These are phyloP conservation scores for Canariomyces notabilis DNA, from an alignment of 2,329 filamentous ascomycete species.

Conservation along the genomic window DNA sequence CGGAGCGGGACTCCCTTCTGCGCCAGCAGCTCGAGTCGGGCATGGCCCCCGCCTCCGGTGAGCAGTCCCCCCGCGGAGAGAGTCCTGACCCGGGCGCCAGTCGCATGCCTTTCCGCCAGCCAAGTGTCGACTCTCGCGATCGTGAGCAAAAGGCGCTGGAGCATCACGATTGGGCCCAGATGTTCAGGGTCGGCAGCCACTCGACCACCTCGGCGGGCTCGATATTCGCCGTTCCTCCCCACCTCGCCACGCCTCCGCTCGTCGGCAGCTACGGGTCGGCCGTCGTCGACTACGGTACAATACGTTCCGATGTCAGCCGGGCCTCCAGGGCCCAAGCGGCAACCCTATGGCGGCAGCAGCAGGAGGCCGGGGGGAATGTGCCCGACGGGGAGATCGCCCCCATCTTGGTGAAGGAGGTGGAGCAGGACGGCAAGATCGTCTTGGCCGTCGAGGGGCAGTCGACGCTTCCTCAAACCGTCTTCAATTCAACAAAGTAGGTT, in stretches of 20 bases:
- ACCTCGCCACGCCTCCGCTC: conserved; percentile 62
- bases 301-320: conserved; percentile 38
- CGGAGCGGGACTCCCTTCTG: conserved; percentile 40
- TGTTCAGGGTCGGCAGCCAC: conserved; percentile 30
- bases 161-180: conserved; percentile 37
- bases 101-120: conserved; percentile 10
- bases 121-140: conserved; percentile 34
- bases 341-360: conserved; percentile 49
- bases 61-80: conserved; percentile 25
- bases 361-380: conserved; percentile 43
- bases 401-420: conserved; percentile 81
- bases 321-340: conserved; percentile 48
- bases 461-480: conserved; percentile 91
- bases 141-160: conserved; percentile 46
- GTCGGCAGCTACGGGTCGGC: conserved; percentile 65
- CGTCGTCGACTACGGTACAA: conserved; percentile 50
- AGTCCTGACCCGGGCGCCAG: conserved; percentile 27
- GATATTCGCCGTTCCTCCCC: conserved; percentile 55
- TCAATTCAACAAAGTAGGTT: conserved; percentile 80
- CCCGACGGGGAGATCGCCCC: conserved; percentile 62
- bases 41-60: conserved; percentile 26
- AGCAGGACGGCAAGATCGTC: conserved; percentile 81
- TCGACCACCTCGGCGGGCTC: conserved; percentile 34
- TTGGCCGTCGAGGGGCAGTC: conserved; percentile 85
- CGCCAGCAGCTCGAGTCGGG: conserved; percentile 47